Percentiles rank a stretch among this genome's conserved stretches.
phyloP scores from a whole-genome alignment of 2,329 filamentous ascomycete genomes.

The Lasiodiplodia theobromae region DNA sequence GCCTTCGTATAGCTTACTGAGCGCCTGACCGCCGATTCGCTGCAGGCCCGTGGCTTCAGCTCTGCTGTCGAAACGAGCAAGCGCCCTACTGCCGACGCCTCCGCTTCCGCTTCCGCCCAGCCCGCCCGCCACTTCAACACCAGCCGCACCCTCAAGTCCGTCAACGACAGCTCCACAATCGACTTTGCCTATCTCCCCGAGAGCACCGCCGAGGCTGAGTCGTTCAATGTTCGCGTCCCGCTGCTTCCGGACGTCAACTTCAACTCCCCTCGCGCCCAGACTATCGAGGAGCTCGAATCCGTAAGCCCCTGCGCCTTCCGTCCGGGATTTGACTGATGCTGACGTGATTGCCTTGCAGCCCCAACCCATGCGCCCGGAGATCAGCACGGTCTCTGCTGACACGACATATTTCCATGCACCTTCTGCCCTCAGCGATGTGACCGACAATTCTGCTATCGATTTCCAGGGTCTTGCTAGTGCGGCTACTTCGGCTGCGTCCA shows the following conservation, averaged over 20 bases:
- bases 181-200: slow-evolving; percentile 69
- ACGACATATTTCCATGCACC: slow-evolving; percentile 56
- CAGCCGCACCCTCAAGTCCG: slow-evolving; percentile 62
- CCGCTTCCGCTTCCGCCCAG: slow-evolving; percentile 38
- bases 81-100: slow-evolving; percentile 43
- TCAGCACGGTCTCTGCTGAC: slow-evolving; percentile 61
- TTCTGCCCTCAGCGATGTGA: slow-evolving; percentile 63
- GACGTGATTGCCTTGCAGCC: slow-evolving; percentile 18
- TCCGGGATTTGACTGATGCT: slow-evolving; percentile 10
- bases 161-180: slow-evolving; percentile 66
- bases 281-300: slow-evolving; percentile 8
- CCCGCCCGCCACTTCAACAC: slow-evolving; percentile 67
- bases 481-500: slow-evolving; percentile 49
- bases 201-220: slow-evolving; percentile 56
- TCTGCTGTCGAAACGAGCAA: slow-evolving; percentile 59
- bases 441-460: slow-evolving; percentile 48
- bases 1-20: slow-evolving; percentile 53
- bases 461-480: slow-evolving; percentile 63
- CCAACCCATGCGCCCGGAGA: slow-evolving; percentile 63
- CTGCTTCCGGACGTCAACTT: slow-evolving; percentile 48
- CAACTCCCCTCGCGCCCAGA: slow-evolving; percentile 17
- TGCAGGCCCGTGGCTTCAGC: slow-evolving; percentile 61
- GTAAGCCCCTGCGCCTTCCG: background rate
- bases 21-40: slow-evolving; percentile 59
- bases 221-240: slow-evolving; percentile 55